Evolutionary conservation across 148 eudicot genomes (phyloP).

Genomic region (Persicaria tinctoria): DNA sequence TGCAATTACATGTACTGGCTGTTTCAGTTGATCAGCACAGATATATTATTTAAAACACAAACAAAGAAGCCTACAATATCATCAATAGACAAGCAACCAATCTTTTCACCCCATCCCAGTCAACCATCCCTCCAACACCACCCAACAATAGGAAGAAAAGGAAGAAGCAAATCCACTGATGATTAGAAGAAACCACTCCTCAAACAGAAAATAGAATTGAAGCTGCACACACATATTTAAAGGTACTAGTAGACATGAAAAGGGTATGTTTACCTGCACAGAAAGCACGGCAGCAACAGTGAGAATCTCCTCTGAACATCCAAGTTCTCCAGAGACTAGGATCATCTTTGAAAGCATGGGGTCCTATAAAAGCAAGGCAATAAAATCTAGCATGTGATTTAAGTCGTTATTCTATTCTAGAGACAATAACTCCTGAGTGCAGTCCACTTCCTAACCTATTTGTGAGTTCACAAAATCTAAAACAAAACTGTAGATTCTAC

Average conservation of each 20-base stretch:
- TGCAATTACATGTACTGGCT: background rate
- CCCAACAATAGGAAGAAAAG: background rate
- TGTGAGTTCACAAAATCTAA: constrained; percentile 6
- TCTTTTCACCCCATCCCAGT: background rate
- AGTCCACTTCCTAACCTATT: constrained; percentile 1
- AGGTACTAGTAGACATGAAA: background rate
- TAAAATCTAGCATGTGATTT: background rate
- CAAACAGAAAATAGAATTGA: background rate
- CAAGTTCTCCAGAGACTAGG: constrained; percentile 66
- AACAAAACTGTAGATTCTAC: background rate
- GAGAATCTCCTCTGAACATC: constrained; percentile 90
- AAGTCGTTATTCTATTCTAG: background rate
- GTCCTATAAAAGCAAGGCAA: constrained; percentile 40
- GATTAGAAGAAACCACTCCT: background rate
- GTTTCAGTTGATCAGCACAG: constrained; percentile 1
- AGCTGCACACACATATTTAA: background rate
- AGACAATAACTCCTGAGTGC: background rate
- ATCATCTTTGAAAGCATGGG: constrained; percentile 93
- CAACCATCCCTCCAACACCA: background rate
- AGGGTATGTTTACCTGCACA: constrained; percentile 48
- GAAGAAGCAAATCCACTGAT: background rate
- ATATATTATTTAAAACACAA: background rate
- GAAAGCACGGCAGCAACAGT: constrained; percentile 89
- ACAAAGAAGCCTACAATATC: background rate
- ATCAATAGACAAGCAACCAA: background rate